Conservation (phyloP, 257 asterid species). For the Osmanthus fragrans region DNA sequence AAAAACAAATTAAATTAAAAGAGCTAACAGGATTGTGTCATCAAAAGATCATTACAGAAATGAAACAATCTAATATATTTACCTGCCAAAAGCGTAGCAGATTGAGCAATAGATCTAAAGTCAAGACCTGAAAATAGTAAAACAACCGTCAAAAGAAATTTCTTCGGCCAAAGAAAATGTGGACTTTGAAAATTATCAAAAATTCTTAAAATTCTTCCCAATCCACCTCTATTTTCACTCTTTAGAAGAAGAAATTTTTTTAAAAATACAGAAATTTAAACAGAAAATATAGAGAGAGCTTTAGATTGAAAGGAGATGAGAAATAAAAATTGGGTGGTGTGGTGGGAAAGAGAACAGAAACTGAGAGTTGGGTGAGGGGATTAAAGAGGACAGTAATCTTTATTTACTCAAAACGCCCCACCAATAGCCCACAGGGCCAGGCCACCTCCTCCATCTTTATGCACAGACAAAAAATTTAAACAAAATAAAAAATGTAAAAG, state of each 20-base stretch:
- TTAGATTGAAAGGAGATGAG: slow-evolving; percentile 22
- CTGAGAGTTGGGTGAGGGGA: slow-evolving; percentile 39
- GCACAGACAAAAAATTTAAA: slow-evolving; percentile 8
- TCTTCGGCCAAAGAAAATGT: slow-evolving; percentile 15
- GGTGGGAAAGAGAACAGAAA: slow-evolving; percentile 31
- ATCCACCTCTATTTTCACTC: slow-evolving; percentile 28
- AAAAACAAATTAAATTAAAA: slow-evolving; percentile 4
- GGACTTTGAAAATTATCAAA: slow-evolving; percentile 22
- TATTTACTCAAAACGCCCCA: slow-evolving; percentile 41
- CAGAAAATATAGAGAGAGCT: slow-evolving; percentile 26
- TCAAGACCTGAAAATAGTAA: slow-evolving; percentile 58
- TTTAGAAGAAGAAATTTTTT: background rate
- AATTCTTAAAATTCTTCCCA: slow-evolving; percentile 12
- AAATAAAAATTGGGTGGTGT: slow-evolving; percentile 39
- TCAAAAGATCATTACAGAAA: slow-evolving; percentile 27
- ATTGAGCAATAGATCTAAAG: slow-evolving; percentile 57
- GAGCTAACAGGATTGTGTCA: slow-evolving; percentile 9
- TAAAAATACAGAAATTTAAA: slow-evolving; percentile 17
- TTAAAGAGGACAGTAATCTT: slow-evolving; percentile 47
- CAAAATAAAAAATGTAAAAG: slow-evolving; percentile 5
- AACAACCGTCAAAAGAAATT: slow-evolving; percentile 22
- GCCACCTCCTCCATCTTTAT: slow-evolving; percentile 25
- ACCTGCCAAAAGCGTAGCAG: slow-evolving; percentile 54
- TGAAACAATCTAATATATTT: slow-evolving; percentile 24
- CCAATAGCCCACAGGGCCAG: slow-evolving; percentile 2